These are phyloP conservation scores for Umbelopsis sp. DNA, from an alignment of 192 early-diverging fungal species.

Conservation along the genomic window DNA sequence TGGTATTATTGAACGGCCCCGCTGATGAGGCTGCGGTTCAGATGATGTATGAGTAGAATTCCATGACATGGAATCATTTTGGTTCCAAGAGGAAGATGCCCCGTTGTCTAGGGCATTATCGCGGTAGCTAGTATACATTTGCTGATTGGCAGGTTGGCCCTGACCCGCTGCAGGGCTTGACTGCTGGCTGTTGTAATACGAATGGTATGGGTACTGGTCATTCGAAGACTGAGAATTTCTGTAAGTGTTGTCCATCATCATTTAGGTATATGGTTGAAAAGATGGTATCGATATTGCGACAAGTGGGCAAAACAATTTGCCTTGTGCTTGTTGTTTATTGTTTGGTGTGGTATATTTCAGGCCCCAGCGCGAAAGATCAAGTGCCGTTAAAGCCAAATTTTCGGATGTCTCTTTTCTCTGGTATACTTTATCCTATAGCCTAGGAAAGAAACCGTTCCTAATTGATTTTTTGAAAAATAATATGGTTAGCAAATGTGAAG, in stretches of 20 bases:
- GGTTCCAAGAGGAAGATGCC: background rate
- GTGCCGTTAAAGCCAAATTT: too few species aligned
- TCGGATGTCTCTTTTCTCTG: too few species aligned
- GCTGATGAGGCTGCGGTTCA: background rate
- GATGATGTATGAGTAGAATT: background rate
- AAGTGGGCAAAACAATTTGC: background rate
- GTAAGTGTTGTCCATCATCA: conserved; percentile 17
- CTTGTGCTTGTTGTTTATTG: background rate
- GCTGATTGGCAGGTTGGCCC: background rate
- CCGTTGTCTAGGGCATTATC: background rate
- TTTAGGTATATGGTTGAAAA: background rate
- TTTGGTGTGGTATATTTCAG: too few species aligned
- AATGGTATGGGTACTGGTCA: conserved; percentile 12
- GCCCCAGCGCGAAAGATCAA: too few species aligned
- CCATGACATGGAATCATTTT: conserved; percentile 12
- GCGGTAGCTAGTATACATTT: conserved; percentile 3
- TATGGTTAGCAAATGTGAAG: too few species aligned
- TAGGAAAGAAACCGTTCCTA: too few species aligned
- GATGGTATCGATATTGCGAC: background rate
- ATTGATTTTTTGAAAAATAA: too few species aligned
- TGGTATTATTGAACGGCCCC: conserved; percentile 2
- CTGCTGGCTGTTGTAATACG: conserved; percentile 11
- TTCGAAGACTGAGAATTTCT: background rate
- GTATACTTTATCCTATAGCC: too few species aligned
- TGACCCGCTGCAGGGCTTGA: background rate